Conservation (phyloP, 83 land plant species). For the Thuja plicata region DNA sequence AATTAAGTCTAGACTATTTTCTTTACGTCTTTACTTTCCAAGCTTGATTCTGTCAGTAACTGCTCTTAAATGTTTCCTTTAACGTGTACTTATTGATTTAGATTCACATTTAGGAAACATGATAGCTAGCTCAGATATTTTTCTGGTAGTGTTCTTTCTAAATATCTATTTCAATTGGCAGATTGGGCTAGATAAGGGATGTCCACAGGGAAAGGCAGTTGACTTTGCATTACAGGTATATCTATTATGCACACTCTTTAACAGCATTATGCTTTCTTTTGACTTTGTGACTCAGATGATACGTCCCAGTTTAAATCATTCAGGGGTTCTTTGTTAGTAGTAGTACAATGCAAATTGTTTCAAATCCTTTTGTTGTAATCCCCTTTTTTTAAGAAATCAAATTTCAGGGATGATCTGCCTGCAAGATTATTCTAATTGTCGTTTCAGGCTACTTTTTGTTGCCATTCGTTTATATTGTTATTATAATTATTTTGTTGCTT, state of each 20-base stretch:
- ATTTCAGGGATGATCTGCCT: background rate
- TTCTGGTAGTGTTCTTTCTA: background rate
- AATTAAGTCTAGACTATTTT: background rate
- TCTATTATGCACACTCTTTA: background rate
- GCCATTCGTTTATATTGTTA: background rate
- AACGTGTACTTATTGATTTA: background rate
- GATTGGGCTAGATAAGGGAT: conserved; percentile 86
- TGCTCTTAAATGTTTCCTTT: no score
- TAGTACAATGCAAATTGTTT: background rate
- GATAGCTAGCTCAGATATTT: background rate
- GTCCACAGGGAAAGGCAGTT: conserved; percentile 50
- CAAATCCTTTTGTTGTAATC: background rate
- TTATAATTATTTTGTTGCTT: background rate
- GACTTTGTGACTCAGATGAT: background rate
- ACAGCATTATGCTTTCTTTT: background rate
- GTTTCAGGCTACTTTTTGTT: background rate
- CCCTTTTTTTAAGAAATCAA: background rate
- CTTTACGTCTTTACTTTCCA: background rate
- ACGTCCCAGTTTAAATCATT: background rate
- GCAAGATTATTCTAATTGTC: background rate
- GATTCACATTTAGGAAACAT: background rate
- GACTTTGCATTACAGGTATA: conserved; percentile 64
- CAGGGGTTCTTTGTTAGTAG: background rate
- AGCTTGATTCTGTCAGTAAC: background rate
- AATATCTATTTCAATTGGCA: conserved; percentile 19